Evolutionary conservation across 129 eudicot species (phyloP).

Genomic region (Centrapalus pauciflorus): DNA sequence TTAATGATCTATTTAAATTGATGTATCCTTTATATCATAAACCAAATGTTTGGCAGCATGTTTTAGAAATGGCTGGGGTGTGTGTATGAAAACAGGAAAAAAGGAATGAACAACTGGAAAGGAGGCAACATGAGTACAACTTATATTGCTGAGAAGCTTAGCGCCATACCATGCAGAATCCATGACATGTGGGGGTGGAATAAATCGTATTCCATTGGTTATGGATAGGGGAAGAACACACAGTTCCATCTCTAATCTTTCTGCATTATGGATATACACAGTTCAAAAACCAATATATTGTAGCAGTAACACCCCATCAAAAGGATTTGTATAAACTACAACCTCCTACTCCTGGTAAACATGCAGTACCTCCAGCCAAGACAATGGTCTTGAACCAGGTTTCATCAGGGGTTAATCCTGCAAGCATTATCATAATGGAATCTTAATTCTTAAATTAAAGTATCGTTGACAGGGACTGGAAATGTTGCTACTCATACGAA

Average conservation of each 20-base stretch:
- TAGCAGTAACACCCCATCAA: not conserved
- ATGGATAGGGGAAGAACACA: slow-evolving; percentile 43
- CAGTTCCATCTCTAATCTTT: slow-evolving; percentile 89
- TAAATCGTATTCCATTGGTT: slow-evolving; percentile 64
- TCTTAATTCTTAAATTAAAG: not conserved
- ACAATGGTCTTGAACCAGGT: slow-evolving; percentile 86
- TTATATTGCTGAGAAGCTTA: slow-evolving; percentile 90
- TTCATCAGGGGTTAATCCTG: slow-evolving; percentile 60
- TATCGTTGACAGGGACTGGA: not conserved
- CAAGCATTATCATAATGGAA: too few relatives aligned
- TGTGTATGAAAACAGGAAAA: too few relatives aligned
- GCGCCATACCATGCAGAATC: slow-evolving; percentile 98
- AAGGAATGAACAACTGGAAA: not conserved
- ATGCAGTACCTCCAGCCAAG: slow-evolving; percentile 88
- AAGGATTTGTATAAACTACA: not conserved
- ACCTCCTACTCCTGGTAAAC: slow-evolving; percentile 94
- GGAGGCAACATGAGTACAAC: too few relatives aligned
- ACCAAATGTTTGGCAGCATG: not conserved
- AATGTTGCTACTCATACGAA: not conserved
- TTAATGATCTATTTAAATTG: not conserved
- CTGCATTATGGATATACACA: slow-evolving; percentile 40
- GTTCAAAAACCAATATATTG: not conserved
- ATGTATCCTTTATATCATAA: not conserved
- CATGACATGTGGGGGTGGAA: slow-evolving; percentile 80
- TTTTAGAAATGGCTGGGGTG: too few relatives aligned